Evolutionary conservation across 768 basidiomycete genomes (phyloP), one percentile per base, ranked within the genome.

Genomic region (Macrolepiota fuliginosa): DNA sequence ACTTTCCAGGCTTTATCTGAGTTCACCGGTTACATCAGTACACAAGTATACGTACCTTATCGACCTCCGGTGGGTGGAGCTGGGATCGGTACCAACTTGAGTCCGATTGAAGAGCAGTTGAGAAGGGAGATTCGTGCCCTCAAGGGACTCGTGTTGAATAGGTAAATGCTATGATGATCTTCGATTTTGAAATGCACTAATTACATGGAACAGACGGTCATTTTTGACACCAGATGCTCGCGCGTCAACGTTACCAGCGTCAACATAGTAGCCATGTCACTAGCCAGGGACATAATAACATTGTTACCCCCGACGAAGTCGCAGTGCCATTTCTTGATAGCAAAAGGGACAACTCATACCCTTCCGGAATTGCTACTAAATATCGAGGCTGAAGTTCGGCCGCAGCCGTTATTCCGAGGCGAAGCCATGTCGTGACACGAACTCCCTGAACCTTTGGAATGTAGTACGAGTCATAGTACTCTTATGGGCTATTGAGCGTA

Each of bases 1-100:
- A 86, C 86, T 10, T 74, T 92, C 6, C 83, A 91, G 68, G 70
- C 83, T 0, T 78, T 92, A 40, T 81, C 87, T 1, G 87, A 90
- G 66, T 81, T 93, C 63, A 92, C 91, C 0, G 91, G 91, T 4
- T 91, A 90, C 71, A 82, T 93, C 68, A 87, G 88, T 61, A 81
- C 88, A 9, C 88, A 91, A 65, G 83, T 89, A 2, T 92, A 91
- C 67, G 68, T 79, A 32, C 78, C 83, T 12, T 83, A 77, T 66
- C 76, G 76, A 46, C 66, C 75, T 2, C 65, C 75, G 19, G 24
- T 68, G 3, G 64, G 66, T 46, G 72, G 71, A 4, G 54, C 66
- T 11, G 72, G 74, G 9, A 66, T 76, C 25, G 62, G 67, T 24
- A 72, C 64, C n/a, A 64, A 64, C 32, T 65, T 66, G 29, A 66